These are phyloP conservation scores for Pyrenophora tritici-repentis DNA, from an alignment of 2,329 filamentous ascomycete genomes.

Conservation along the genomic window DNA sequence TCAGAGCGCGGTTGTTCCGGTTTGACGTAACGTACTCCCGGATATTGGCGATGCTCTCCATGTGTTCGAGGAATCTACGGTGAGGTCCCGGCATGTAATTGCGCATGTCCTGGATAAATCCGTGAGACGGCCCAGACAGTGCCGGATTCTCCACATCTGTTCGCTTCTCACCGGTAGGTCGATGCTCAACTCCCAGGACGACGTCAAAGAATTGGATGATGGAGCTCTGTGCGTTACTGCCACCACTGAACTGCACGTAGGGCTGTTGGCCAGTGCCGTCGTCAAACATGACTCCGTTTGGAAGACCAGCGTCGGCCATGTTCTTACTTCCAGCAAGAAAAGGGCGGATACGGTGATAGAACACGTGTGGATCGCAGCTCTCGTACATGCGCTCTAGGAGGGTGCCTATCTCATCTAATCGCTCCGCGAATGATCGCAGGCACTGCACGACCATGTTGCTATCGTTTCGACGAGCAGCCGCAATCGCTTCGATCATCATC, in stretches of 20 bases:
- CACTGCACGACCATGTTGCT: slow-evolving; percentile 72
- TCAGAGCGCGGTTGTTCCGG: slow-evolving; percentile 66
- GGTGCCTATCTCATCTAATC: slow-evolving; percentile 79
- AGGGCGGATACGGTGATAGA: slow-evolving; percentile 94
- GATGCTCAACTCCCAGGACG: slow-evolving; percentile 84
- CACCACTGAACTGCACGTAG: slow-evolving; percentile 87
- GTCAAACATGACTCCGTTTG: slow-evolving; percentile 85
- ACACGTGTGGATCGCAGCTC: slow-evolving; percentile 89
- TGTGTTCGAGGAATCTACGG: slow-evolving; percentile 82
- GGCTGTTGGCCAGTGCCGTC: slow-evolving; percentile 69
- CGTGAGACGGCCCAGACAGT: slow-evolving; percentile 65
- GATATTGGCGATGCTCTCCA: slow-evolving; percentile 81
- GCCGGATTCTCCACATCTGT: slow-evolving; percentile 49
- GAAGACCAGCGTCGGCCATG: slow-evolving; percentile 91
- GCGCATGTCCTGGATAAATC: slow-evolving; percentile 97
- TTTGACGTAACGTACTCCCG: slow-evolving; percentile 75
- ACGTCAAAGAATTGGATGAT: slow-evolving; percentile 98
- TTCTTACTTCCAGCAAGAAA: slow-evolving; percentile 97
- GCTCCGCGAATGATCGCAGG: slow-evolving; percentile 82
- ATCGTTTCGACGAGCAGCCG: slow-evolving; percentile 74
- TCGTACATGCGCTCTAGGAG: slow-evolving; percentile 91
- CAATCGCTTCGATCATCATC: slow-evolving; percentile 85
- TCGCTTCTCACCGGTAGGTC: slow-evolving; percentile 78
- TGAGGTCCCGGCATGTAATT: slow-evolving; percentile 95
- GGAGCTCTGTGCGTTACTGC: slow-evolving; percentile 96